Percentiles rank a stretch among this genome's conserved stretches.
Evolutionary conservation across 2,329 filamentous ascomycete species (phyloP).

Genomic region (Penicillium sp.): DNA sequence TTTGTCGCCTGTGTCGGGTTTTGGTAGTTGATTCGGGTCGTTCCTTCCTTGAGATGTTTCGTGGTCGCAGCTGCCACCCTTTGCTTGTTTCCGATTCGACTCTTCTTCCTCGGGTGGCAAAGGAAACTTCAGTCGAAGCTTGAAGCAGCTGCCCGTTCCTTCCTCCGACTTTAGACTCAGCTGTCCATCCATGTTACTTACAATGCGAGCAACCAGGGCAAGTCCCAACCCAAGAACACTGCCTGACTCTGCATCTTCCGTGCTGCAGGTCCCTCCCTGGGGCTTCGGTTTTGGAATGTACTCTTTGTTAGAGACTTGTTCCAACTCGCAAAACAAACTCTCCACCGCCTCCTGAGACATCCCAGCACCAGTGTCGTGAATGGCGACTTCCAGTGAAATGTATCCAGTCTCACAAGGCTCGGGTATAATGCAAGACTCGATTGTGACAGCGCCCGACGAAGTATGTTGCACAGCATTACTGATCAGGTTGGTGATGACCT

Average conservation of each 20-base stretch:
- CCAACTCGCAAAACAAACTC: slow-evolving; percentile 59
- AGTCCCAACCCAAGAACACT: slow-evolving; percentile 73
- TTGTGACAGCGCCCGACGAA: slow-evolving; percentile 63
- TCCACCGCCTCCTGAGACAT: slow-evolving; percentile 61
- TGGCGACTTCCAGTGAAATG: slow-evolving; percentile 69
- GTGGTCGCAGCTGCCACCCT: not conserved
- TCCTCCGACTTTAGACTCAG: slow-evolving; percentile 79
- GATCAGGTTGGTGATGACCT: slow-evolving; percentile 77
- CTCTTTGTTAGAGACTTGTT: slow-evolving; percentile 66
- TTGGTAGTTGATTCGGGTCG: not conserved
- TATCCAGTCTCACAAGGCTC: slow-evolving; percentile 52
- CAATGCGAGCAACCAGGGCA: slow-evolving; percentile 76
- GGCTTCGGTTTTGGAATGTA: slow-evolving; percentile 33
- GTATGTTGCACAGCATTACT: slow-evolving; percentile 90
- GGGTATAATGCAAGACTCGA: slow-evolving; percentile 64
- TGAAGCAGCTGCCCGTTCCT: slow-evolving; percentile 77
- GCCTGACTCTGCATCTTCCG: slow-evolving; percentile 34
- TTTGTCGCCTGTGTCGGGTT: not conserved
- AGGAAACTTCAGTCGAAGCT: slow-evolving; percentile 74
- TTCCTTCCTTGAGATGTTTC: not conserved
- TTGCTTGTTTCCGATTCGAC: not conserved
- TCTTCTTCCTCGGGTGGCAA: slow-evolving; percentile 49
- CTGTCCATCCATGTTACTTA: slow-evolving; percentile 86
- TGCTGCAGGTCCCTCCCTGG: slow-evolving; percentile 28
- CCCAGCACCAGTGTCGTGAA: slow-evolving; percentile 73